Conservation (phyloP, 2,329 filamentous ascomycete species). For the Pseudogymnoascus sp. region DNA sequence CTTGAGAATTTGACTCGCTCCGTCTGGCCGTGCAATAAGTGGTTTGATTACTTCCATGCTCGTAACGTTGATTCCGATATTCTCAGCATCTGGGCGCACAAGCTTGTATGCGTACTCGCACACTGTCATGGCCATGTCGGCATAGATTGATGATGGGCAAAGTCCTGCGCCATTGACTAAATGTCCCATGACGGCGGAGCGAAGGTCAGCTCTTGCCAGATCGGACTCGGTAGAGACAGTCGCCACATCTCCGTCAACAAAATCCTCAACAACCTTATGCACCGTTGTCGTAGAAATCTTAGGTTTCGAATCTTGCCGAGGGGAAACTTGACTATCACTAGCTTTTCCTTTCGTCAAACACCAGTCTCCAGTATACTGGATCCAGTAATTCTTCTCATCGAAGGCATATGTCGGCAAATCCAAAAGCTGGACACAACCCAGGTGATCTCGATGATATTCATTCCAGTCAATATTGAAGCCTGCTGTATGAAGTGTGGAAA, state of each 20-base stretch:
- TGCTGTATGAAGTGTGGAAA: constrained; percentile 51
- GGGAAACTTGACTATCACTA: neutral
- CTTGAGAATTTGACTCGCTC: constrained; percentile 49
- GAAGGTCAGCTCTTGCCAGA: constrained; percentile 45
- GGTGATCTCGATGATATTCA: constrained; percentile 59
- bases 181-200: constrained; percentile 48
- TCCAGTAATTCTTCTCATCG: constrained; percentile 63
- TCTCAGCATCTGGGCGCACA: constrained; percentile 45
- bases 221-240: constrained; percentile 47
- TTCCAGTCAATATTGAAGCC: constrained; percentile 62
- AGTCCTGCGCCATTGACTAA: constrained; percentile 51
- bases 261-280: constrained; percentile 46
- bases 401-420: constrained; percentile 61
- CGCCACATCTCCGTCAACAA: constrained; percentile 43
- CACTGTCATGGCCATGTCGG: constrained; percentile 54
- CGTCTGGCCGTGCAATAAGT: constrained; percentile 45
- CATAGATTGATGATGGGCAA: constrained; percentile 49
- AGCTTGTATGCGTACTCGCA: constrained; percentile 61
- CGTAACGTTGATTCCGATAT: constrained; percentile 54
- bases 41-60: constrained; percentile 64
- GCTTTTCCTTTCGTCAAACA: constrained; percentile 51
- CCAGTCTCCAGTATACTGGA: constrained; percentile 60
- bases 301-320: constrained; percentile 26
- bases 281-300: constrained; percentile 50
- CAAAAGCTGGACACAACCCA: constrained; percentile 49